Conservation (phyloP, 192 early-diverging fungal species). For the Linnemannia hyalina region DNA sequence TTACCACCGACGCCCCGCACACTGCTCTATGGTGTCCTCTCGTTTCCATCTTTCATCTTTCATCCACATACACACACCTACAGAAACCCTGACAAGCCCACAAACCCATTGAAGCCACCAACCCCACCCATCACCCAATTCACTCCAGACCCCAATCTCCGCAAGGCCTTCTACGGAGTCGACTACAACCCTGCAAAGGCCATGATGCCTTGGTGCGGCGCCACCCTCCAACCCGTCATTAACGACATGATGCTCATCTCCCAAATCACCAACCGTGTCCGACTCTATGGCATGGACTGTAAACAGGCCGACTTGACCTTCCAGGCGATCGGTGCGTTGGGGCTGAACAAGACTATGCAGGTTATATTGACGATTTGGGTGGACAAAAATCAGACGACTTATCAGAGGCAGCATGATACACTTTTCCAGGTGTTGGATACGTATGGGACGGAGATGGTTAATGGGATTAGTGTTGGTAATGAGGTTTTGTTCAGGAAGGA, state of each 20-base stretch:
- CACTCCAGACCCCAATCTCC: slow-evolving; percentile 30
- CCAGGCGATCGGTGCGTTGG: slow-evolving; percentile 29
- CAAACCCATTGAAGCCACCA: background rate
- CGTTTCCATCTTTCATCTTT: too few relatives aligned
- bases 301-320: slow-evolving; percentile 46
- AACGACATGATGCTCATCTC: slow-evolving; percentile 53
- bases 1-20: background rate
- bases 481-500: slow-evolving; percentile 57
- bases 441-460: slow-evolving; percentile 44
- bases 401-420: slow-evolving; percentile 49
- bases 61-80: background rate
- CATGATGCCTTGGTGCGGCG: slow-evolving; percentile 49
- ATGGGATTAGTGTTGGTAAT: slow-evolving; percentile 58
- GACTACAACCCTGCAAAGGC: slow-evolving; percentile 48
- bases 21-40: background rate
- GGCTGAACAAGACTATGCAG: slow-evolving; percentile 40
- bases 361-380: slow-evolving; percentile 56
- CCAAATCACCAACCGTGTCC: slow-evolving; percentile 55
- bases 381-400: slow-evolving; percentile 45
- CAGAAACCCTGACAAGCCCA: background rate
- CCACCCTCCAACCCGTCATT: slow-evolving; percentile 35
- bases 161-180: slow-evolving; percentile 55
- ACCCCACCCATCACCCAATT: slow-evolving; percentile 20
- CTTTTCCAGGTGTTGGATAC: slow-evolving; percentile 41
- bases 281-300: slow-evolving; percentile 59